A percentile compares a stretch with the other conserved stretches of the same genome.
These are phyloP conservation scores for Stenogyne calaminthoides DNA, from an alignment of 305 asterid genomes.

Conservation along the genomic window DNA sequence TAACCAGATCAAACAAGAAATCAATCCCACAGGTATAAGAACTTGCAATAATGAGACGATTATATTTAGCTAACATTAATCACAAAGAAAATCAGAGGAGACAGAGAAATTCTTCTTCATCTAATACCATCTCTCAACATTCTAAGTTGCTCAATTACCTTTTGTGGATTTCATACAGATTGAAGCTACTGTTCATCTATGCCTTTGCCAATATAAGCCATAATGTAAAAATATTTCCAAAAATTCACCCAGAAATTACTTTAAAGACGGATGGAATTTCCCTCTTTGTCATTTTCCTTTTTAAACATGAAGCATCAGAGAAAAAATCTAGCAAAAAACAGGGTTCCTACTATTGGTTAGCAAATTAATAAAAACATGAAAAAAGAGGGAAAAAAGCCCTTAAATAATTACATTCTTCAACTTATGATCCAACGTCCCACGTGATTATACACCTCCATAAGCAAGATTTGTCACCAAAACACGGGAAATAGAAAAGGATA, in stretches of 20 bases:
- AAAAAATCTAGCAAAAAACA: neutral
- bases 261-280: neutral
- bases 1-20: neutral
- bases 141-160: neutral
- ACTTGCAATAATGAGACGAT: neutral
- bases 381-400: neutral
- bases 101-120: constrained; percentile 6
- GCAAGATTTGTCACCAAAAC: constrained; percentile 19
- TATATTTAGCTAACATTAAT: neutral
- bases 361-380: too few relatives aligned
- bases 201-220: constrained; percentile 13
- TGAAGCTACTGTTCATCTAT: neutral
- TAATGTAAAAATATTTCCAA: neutral
- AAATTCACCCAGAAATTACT: constrained; percentile 10
- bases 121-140: constrained; percentile 2
- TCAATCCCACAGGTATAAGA: neutral
- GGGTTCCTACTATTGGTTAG: too few relatives aligned
- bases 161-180: constrained; percentile 23
- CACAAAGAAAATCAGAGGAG: constrained; percentile 13
- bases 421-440: neutral
- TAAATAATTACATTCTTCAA: constrained; percentile 4
- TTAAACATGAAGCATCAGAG: neutral
- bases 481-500: neutral
- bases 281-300: neutral
- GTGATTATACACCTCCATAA: neutral